Evolutionary conservation across 1,284 basidiomycete genomes (phyloP).

Genomic region (Cerioporus squamosus): DNA sequence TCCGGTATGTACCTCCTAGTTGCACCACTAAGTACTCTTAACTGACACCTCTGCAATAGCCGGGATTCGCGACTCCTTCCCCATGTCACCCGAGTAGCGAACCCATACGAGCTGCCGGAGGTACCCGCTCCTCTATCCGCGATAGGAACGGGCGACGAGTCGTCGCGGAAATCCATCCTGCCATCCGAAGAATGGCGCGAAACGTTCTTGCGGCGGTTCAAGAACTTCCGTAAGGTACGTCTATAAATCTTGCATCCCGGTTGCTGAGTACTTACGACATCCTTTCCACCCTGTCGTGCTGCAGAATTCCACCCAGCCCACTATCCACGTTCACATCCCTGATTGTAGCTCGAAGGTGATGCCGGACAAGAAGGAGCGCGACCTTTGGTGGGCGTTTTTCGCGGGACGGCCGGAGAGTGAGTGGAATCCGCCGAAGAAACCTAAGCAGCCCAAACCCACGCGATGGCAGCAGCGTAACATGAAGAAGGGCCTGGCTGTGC

Average conservation of each 20-base stretch:
- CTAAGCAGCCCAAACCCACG: constrained; percentile 34
- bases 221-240: constrained; percentile 64
- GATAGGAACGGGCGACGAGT: constrained; percentile 19
- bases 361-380: constrained; percentile 71
- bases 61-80: constrained; percentile 70
- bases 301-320: constrained; percentile 70
- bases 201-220: constrained; percentile 59
- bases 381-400: constrained; percentile 80
- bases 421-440: constrained; percentile 62
- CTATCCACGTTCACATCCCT: constrained; percentile 48
- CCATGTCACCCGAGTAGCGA: constrained; percentile 59
- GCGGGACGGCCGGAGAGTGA: constrained; percentile 66
- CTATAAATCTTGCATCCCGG: neutral
- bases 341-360: constrained; percentile 42
- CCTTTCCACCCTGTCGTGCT: neutral
- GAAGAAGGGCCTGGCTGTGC: constrained; percentile 38
- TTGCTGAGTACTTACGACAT: neutral
- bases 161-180: constrained; percentile 44
- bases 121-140: constrained; percentile 23
- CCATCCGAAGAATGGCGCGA: constrained; percentile 71
- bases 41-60: constrained; percentile 38
- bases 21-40: too few species aligned
- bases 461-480: constrained; percentile 22
- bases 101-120: constrained; percentile 60
- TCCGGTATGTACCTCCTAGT: constrained; percentile 52